Base-by-base conservation (phyloP, 2,329 filamentous ascomycete genomes). In the Amauroascus niger region DNA sequence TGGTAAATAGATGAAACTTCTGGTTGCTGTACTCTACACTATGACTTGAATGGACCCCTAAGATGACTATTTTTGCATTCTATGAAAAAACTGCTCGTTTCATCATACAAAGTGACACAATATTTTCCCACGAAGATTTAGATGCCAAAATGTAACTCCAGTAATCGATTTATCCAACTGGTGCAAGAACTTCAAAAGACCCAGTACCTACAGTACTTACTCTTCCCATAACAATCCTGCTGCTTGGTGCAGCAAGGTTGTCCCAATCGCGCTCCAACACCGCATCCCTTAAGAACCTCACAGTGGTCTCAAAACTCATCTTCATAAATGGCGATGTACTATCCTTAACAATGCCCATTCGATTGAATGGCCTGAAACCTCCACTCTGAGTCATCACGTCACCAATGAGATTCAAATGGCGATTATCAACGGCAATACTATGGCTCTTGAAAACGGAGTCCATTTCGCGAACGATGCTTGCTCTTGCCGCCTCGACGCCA, bases 291-390 rank as follows among this genome's bases (percentile, higher is more conserved):
- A 98, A 77, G 76, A 96, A 96, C 0, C 86, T 84, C 37, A 97
- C 80, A 1, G 93, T 98, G 3, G 93, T 98, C 79, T 98, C 93
- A 73, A 97, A 98, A 69, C 88, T 95, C 91, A 97, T 97, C 79
- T 97, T 97, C 72, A 93, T 91, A 62, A 98, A 91, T 0, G 93
- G 89, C 60, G 84, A 90, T 26, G 91, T 84, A 64, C 88, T 90
- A 59, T 87, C 83, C 65, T 82, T 83, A 57, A 75, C 70, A 39
- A 98, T 76, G 1, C 91, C 93, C 66, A 87, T 94, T 47, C 93
- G 86, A 71, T 88, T 95, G 74, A 98, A 98, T 0, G 93, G 84
- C 46, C 83, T 86, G 73, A 94, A 98, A 1, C 82, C 83, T 60
- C 93, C 93, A 56, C 83, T 84, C 51, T 91, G 81, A n/a, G 93